Conservation (phyloP, 2,329 filamentous ascomycete species). For the Aphanocladium album region DNA sequence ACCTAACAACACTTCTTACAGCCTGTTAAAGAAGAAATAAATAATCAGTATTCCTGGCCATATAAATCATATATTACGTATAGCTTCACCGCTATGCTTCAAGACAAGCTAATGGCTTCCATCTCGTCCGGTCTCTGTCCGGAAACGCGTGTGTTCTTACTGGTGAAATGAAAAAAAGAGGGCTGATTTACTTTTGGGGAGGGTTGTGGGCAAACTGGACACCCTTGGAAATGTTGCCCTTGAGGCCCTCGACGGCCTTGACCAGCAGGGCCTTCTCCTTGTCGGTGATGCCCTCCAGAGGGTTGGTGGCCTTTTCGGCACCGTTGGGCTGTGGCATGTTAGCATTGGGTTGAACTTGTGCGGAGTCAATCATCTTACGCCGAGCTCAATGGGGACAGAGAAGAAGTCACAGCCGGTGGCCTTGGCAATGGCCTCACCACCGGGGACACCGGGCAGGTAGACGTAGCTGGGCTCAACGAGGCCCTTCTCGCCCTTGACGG, state of each 20-base stretch:
- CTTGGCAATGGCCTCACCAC: conserved; percentile 81
- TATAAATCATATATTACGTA: conserved; percentile 30
- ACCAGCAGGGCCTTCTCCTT: conserved; percentile 86
- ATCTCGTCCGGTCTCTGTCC: conserved; percentile 23
- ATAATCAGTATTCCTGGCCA: conserved; percentile 32
- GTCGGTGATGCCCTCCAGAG: conserved; percentile 70
- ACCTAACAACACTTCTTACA: conserved; percentile 9
- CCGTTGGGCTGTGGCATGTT: conserved; percentile 61
- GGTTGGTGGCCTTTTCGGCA: conserved; percentile 78
- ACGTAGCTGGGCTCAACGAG: conserved; percentile 94
- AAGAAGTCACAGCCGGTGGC: conserved; percentile 87
- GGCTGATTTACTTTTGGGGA: conserved; percentile 71
- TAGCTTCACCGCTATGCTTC: conserved; percentile 28
- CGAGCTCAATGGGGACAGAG: conserved; percentile 92
- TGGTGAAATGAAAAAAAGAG: conserved; percentile 12
- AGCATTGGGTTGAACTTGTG: conserved; percentile 20
- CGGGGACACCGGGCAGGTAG: conserved; percentile 85
- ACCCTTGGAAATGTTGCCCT: conserved; percentile 93
- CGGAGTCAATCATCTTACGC: conserved; percentile 57
- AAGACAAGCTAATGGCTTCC: conserved; percentile 22
- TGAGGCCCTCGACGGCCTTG: conserved; percentile 69
- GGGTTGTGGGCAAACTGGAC: conserved; percentile 83
- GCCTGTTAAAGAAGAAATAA: conserved; percentile 10
- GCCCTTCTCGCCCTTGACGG: conserved; percentile 81
- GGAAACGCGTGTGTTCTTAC: conserved; percentile 19